These are phyloP conservation scores for Pseudocercospora ulei DNA, from an alignment of 2,329 filamentous ascomycete species.

Conservation along the genomic window DNA sequence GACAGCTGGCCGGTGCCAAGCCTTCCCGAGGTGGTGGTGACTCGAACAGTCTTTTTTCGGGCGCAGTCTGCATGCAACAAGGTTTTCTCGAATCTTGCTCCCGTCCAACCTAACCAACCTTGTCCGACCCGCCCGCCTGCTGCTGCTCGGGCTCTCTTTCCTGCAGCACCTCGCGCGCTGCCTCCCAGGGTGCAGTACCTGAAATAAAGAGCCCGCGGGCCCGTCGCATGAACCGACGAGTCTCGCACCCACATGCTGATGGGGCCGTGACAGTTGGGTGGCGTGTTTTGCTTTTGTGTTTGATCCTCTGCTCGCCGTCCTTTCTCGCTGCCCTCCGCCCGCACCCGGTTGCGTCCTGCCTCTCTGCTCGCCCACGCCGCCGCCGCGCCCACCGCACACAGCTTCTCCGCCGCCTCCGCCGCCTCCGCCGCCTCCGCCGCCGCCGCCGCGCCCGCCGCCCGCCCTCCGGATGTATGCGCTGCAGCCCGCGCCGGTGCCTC, in stretches of 20 bases:
- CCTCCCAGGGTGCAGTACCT: slow-evolving; percentile 1
- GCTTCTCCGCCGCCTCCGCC: background rate
- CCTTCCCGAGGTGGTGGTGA: slow-evolving; percentile 8
- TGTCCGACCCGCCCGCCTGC: background rate
- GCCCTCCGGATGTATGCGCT: slow-evolving; percentile 20
- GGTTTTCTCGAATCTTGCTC: slow-evolving; percentile 5
- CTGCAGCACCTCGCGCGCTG: slow-evolving; percentile 2
- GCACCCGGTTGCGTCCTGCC: background rate
- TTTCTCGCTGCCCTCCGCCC: slow-evolving; percentile 1
- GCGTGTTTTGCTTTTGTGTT: slow-evolving; percentile 19
- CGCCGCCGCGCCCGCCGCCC: slow-evolving; percentile 8
- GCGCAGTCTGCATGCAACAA: slow-evolving; percentile 1
- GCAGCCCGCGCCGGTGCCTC: slow-evolving; percentile 17
- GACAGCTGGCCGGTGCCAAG: slow-evolving; percentile 5
- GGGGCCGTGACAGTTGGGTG: slow-evolving; percentile 17
- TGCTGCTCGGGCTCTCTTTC: background rate
- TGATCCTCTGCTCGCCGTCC: slow-evolving; percentile 4
- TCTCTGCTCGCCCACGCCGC: slow-evolving; percentile 1
- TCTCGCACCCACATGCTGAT: slow-evolving; percentile 3
- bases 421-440: slow-evolving; percentile 2
- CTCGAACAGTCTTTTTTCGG: slow-evolving; percentile 7
- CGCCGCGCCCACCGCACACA: slow-evolving; percentile 3
- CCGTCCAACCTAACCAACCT: slow-evolving; percentile 5
- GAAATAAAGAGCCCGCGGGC: slow-evolving; percentile 8
- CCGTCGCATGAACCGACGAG: slow-evolving; percentile 4